Evolutionary conservation across 2,329 filamentous ascomycete genomes (phyloP), one percentile per base, ranked within the genome.

Genomic region (Gliomastix tumulicola): DNA sequence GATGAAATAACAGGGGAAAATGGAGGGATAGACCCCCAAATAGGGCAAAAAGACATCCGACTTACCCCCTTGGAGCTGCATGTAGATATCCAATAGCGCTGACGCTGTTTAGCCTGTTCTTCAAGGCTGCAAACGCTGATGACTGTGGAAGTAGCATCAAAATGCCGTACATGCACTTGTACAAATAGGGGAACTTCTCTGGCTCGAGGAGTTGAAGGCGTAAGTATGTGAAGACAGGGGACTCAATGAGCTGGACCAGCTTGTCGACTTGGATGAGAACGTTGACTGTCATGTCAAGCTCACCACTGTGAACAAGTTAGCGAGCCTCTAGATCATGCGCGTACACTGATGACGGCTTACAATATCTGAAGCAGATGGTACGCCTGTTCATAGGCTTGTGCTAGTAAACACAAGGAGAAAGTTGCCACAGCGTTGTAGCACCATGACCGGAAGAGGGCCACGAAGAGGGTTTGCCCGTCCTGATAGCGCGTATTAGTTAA

Each of bases 241-340:
- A 97, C 58, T 98, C 92, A 27, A 98, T 79, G 13, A 98, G 73
- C 58, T 98, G 92, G 11, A 98, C 92, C 13, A 98, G 74, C 59
- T 98, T 98, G 61, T 98, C 92, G 48, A 98, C 96, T 57, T 98
- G 94, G 30, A 98, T 98, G 38, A 98, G 76, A 62, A 96, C 94
- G 50, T 95, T 95, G 49, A 98, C 92, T 0, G 90, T 97, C 88
- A 98, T 97, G 58, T 98, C 92, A 34, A 98, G 71, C 51, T 98
- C 92, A 41, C 88, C 92, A 60, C 88, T 94, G 45, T 9, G 11
- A 16, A 8, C 25, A n/a, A 28, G 25, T 28, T 28, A 28, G 25
- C 10, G 7, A n/a, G 17, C 17, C 7, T 28, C 10, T 16, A n/a
- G 17, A 28, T 16, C 25, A 16, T 7, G 25, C 13, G 25, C 13